These are phyloP conservation scores for Rhododendron ovatum DNA, from an alignment of 148 eudicot species.

Conservation along the genomic window DNA sequence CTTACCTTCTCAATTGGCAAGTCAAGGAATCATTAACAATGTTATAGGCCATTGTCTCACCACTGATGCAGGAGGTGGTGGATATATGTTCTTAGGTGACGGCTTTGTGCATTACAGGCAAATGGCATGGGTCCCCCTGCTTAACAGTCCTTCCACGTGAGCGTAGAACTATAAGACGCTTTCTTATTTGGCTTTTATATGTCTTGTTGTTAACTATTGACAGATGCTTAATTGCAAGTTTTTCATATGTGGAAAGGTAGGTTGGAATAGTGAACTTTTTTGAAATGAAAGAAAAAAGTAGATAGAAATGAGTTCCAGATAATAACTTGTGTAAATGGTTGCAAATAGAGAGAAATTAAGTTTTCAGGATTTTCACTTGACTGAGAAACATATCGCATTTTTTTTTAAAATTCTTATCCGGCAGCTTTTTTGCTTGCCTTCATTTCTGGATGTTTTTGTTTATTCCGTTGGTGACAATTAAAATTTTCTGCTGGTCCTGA, in stretches of 20 bases:
- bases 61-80: slow-evolving; percentile 35
- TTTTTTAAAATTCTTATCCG: not conserved
- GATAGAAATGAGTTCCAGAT: not conserved
- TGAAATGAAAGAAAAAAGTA: not conserved
- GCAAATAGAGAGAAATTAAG: not conserved
- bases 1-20: slow-evolving; percentile 59
- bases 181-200: not conserved
- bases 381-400: not conserved
- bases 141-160: slow-evolving; percentile 36
- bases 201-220: not conserved
- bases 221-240: not conserved
- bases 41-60: slow-evolving; percentile 59
- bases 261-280: not conserved
- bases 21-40: slow-evolving; percentile 46
- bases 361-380: not conserved
- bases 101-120: slow-evolving; percentile 38
- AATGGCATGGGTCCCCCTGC: slow-evolving; percentile 57
- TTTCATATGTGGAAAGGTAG: not conserved
- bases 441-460: not conserved
- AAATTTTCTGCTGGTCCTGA: not conserved
- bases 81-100: slow-evolving; percentile 58
- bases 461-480: not conserved
- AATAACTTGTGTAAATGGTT: not conserved
- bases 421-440: not conserved
- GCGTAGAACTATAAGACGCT: slow-evolving; percentile 10